These are phyloP conservation scores for Pelagomonas calceolata DNA, from an alignment of 108 stramenopile genomes.

Conservation along the genomic window DNA sequence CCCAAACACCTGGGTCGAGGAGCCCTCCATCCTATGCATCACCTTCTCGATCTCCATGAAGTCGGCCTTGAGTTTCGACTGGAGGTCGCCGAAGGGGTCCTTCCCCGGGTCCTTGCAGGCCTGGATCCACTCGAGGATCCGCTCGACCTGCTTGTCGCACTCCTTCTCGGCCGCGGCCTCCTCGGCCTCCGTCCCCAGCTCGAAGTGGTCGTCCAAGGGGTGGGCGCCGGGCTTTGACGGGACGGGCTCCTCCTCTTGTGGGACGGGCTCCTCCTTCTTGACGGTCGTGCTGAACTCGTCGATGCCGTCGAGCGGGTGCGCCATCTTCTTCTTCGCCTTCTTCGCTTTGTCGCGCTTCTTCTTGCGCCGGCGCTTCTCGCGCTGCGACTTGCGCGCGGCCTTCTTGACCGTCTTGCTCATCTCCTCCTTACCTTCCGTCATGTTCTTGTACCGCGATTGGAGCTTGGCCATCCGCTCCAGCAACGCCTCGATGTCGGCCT, in stretches of 20 bases:
- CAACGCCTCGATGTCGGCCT: neutral
- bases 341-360: neutral
- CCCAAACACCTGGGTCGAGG: neutral
- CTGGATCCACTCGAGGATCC: too few species aligned
- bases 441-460: neutral
- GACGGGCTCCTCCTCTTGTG: neutral
- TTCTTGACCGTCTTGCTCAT: neutral
- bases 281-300: neutral
- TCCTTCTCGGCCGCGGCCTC: too few species aligned
- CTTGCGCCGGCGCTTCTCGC: neutral
- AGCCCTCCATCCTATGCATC: neutral
- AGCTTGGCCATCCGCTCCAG: neutral
- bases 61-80: neutral
- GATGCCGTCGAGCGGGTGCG: neutral
- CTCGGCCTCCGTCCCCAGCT: too few species aligned
- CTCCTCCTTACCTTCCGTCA: neutral
- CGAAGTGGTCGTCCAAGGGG: neutral
- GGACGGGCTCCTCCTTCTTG: too few species aligned
- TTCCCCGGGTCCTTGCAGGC: too few species aligned
- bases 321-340: neutral
- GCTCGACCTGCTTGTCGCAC: too few species aligned
- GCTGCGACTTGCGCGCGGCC: neutral
- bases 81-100: neutral
- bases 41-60: neutral
- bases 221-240: neutral